Evolutionary conservation across 176 grass and related monocot species (phyloP), one percentile per base, ranked within the genome.

Genomic region (Hordeum vulgare): DNA sequence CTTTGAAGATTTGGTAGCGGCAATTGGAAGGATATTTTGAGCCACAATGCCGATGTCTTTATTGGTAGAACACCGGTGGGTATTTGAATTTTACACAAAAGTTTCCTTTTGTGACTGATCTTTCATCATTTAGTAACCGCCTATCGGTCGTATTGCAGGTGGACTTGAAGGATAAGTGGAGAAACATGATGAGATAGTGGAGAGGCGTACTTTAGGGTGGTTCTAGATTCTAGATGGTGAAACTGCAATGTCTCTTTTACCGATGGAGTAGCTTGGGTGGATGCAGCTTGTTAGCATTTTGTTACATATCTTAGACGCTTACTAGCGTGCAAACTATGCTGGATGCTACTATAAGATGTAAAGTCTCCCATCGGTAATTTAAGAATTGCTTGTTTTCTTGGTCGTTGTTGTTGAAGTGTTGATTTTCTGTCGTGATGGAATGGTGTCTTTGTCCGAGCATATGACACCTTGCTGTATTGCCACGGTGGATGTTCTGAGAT

Each of bases 161-260:
- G 65, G 94, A 97, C 64, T 79, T 97, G 82, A 97, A 97, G 83
- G 94, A 97, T 66, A 97, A 97, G 37, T 97, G 94, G 94, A 90
- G 94, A 75, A 97, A 97, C 64, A 94, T 97, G 91, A 91, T 35
- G 31, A 85, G 85, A 25, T 78, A 85, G 44, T 24, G 63, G 67
- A 80, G 74, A 37, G 53, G 42, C n/a, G 12, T 61, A 63, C 14
- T 28, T 29, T 80, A 23, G 35, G 28, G 8, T 80, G 26, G 66
- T 56, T 65, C n/a, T 9, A 26, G 65, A 20, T 56, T 65, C n/a
- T 9, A 26, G 65, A 20, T 34, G 56, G 27, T 70, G 53, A 65
- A 65, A 45, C 24, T 58, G 59, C 57, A 79, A 79, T 18, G 47
- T 6, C 15, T 51, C 47, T 51, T 47, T 51, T 18, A 51, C 15